These are phyloP conservation scores for Heterobasidion occidentale DNA, from an alignment of 1,284 basidiomycete species.

Conservation along the genomic window DNA sequence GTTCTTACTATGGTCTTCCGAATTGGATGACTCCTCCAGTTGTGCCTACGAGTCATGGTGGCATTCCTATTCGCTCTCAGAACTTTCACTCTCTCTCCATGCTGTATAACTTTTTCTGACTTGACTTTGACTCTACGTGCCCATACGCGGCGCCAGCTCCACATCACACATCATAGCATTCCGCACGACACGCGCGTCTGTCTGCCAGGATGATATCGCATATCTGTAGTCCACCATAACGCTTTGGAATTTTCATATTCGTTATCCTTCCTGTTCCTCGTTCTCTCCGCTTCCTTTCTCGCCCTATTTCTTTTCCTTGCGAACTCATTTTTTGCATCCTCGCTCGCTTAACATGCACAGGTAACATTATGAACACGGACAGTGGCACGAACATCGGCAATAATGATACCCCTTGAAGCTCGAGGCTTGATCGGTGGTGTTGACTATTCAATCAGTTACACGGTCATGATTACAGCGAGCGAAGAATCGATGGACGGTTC, in stretches of 20 bases:
- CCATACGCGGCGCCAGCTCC: not conserved
- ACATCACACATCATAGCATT: not conserved
- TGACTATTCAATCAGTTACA: too few relatives aligned
- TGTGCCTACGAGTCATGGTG: slow-evolving; percentile 3
- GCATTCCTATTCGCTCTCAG: not conserved
- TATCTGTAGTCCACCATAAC: not conserved
- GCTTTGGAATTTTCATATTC: not conserved
- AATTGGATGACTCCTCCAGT: not conserved
- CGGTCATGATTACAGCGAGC: too few relatives aligned
- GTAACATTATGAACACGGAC: slow-evolving; percentile 4
- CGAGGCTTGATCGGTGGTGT: too few relatives aligned
- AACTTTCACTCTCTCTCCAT: not conserved
- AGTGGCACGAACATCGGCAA: slow-evolving; percentile 4
- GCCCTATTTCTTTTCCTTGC: slow-evolving; percentile 13
- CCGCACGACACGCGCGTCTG: not conserved
- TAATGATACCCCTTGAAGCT: slow-evolving; percentile 10
- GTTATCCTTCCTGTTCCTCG: slow-evolving; percentile 13
- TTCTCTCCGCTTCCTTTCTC: slow-evolving; percentile 8
- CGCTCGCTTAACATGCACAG: slow-evolving; percentile 11
- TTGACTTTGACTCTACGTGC: not conserved
- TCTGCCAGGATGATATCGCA: not conserved
- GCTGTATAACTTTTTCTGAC: not conserved
- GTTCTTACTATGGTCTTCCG: not conserved
- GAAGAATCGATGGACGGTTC: too few relatives aligned
- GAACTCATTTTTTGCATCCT: slow-evolving; percentile 14